Percentiles rank a stretch among this genome's conserved stretches.
These are phyloP conservation scores for Rhipidocladum racemiflorum DNA, from an alignment of 176 grass and related monocot species.

Conservation along the genomic window DNA sequence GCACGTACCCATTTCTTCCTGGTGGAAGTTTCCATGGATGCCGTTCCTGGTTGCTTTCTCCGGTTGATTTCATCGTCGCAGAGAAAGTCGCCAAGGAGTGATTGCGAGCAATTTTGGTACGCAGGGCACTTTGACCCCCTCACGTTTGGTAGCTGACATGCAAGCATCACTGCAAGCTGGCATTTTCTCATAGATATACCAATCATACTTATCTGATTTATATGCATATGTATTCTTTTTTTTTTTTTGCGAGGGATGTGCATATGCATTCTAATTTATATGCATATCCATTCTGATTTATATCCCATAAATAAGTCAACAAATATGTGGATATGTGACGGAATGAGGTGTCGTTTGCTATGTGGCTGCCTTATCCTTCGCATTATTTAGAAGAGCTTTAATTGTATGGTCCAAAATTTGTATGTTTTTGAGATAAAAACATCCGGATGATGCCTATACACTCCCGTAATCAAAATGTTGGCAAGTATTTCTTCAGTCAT, in stretches of 20 bases:
- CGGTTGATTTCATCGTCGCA: neutral
- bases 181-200: neutral
- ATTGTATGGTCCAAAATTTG: too few species aligned
- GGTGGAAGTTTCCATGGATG: neutral
- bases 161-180: conserved; percentile 38
- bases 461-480: neutral
- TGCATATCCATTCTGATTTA: neutral
- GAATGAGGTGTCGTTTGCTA: neutral
- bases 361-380: neutral
- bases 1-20: neutral
- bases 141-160: conserved; percentile 32
- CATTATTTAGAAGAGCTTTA: conserved; percentile 8
- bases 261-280: neutral
- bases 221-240: neutral
- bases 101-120: conserved; percentile 30
- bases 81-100: neutral
- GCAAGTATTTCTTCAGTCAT: neutral
- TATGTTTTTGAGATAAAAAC: too few species aligned
- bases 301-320: neutral
- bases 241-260: too few species aligned
- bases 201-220: neutral
- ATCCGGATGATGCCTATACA: too few species aligned
- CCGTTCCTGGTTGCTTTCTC: conserved; percentile 33
- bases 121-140: conserved; percentile 22
- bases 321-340: neutral